Conservation (phyloP, 768 basidiomycete species). For the Tephrocybe sp. region DNA sequence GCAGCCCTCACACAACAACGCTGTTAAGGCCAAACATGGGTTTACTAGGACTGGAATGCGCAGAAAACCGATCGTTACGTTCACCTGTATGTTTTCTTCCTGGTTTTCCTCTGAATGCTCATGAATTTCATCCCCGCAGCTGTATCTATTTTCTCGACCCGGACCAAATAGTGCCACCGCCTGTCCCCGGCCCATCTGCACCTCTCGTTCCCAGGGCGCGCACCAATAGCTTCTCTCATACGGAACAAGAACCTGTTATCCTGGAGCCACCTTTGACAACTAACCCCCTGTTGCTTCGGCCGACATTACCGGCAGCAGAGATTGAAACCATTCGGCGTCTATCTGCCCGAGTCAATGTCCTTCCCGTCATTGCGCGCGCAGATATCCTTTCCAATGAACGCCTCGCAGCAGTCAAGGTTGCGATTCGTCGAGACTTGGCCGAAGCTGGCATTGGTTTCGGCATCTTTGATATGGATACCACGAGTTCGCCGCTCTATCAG, state of each 20-base stretch:
- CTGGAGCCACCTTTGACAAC: constrained; percentile 76
- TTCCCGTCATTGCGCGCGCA: constrained; percentile 81
- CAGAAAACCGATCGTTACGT: constrained; percentile 73
- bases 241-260: constrained; percentile 73
- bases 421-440: constrained; percentile 76
- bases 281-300: constrained; percentile 64
- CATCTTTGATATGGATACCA: constrained; percentile 76
- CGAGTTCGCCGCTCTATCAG: constrained; percentile 35
- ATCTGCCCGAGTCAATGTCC: constrained; percentile 81
- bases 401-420: constrained; percentile 73
- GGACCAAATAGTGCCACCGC: constrained; percentile 71
- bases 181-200: constrained; percentile 61
- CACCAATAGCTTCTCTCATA: constrained; percentile 67
- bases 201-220: constrained; percentile 68
- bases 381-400: constrained; percentile 82
- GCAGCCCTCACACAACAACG: constrained; percentile 18
- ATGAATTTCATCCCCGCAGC: constrained; percentile 36
- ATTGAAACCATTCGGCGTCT: constrained; percentile 76
- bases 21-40: constrained; percentile 16
- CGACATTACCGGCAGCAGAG: constrained; percentile 67
- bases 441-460: constrained; percentile 87
- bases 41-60: constrained; percentile 63
- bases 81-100: constrained; percentile 60
- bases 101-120: constrained; percentile 15
- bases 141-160: constrained; percentile 90